These are phyloP conservation scores for Colletotrichum navitas DNA, from an alignment of 2,329 filamentous ascomycete species.

Conservation along the genomic window DNA sequence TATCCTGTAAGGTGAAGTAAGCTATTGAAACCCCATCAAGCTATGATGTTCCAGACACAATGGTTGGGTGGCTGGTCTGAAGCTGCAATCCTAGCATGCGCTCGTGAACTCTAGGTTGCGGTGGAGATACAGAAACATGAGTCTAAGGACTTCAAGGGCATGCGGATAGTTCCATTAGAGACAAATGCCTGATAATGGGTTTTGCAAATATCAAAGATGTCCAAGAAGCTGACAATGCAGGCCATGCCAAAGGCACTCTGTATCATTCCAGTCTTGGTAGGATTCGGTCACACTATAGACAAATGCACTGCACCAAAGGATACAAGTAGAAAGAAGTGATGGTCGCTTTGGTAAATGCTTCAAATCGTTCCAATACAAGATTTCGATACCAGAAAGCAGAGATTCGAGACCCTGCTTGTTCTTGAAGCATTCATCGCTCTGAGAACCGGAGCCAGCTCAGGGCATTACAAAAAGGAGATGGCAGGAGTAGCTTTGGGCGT, in stretches of 20 bases:
- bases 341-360: neutral
- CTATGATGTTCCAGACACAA: neutral
- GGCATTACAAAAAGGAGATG: neutral
- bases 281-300: no score
- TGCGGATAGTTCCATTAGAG: no score
- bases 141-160: neutral
- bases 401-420: neutral
- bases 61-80: neutral
- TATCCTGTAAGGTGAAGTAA: no score
- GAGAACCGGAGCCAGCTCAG: neutral
- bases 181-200: neutral
- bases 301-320: neutral
- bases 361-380: neutral
- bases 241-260: no score
- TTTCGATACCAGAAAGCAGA: no score
- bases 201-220: neutral
- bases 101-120: neutral
- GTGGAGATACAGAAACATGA: neutral
- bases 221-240: no score
- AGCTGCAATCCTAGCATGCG: neutral
- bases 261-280: neutral
- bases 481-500: no score
- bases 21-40: neutral
- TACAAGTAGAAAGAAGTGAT: neutral
- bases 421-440: neutral